Percentiles rank a stretch among this genome's conserved stretches.
Evolutionary conservation across 1,284 basidiomycete species (phyloP).

Genomic region (Peniophora sp.): DNA sequence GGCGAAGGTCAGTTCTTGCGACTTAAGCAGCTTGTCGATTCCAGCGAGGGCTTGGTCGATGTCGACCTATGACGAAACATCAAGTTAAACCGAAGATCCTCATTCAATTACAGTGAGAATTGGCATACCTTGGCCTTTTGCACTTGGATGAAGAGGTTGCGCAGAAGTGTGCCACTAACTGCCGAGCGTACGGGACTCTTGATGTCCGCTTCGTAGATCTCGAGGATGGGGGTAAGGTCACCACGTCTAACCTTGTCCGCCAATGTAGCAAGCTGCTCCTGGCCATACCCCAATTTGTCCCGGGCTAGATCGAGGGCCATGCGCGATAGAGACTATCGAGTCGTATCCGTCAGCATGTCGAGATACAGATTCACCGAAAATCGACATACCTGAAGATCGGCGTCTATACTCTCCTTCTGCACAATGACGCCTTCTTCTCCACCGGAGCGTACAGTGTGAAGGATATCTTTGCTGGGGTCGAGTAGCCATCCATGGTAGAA

Average conservation of each 20-base stretch:
- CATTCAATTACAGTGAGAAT: background rate
- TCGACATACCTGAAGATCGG: conserved; percentile 67
- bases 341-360: background rate
- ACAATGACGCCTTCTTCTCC: conserved; percentile 69
- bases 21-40: conserved; percentile 89
- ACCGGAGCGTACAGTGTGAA: conserved; percentile 78
- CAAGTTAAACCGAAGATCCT: background rate
- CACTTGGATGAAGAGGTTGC: conserved; percentile 87
- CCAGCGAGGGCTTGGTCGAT: conserved; percentile 81
- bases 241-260: conserved; percentile 67
- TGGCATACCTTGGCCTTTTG: conserved; percentile 88
- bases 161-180: conserved; percentile 74
- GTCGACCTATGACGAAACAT: conserved; percentile 57
- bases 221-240: conserved; percentile 83
- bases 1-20: conserved; percentile 94
- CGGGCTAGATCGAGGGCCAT: conserved; percentile 85
- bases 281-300: conserved; percentile 67
- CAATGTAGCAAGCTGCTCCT: conserved; percentile 57
- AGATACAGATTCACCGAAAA: background rate
- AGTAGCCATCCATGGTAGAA: conserved; percentile 86
- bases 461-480: conserved; percentile 78
- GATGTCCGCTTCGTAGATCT: conserved; percentile 91
- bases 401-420: conserved; percentile 67
- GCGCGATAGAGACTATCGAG: conserved; percentile 73
- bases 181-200: conserved; percentile 79